Evolutionary conservation across 495 filamentous ascomycete genomes (phyloP), one percentile per base, ranked within the genome.

Genomic region (Glarea lozoyensis): DNA sequence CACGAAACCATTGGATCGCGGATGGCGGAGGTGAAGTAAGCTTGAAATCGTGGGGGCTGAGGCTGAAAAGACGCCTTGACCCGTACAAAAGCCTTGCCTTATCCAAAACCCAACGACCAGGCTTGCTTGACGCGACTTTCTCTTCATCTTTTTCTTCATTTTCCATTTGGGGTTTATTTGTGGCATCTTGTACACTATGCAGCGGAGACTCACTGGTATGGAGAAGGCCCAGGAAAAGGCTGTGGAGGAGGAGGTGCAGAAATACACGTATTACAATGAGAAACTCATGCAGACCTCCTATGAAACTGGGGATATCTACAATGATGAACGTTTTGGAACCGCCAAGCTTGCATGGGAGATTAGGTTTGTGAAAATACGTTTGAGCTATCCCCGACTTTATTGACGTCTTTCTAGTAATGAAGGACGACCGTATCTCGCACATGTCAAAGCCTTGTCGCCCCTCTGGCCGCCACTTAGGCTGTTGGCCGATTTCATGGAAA

Each of bases 401-500:
- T 35, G 17, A 35, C 32, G 6, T 9, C 32, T 6, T 9, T 35
- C 15, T 15, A 10, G 24, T 13, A 56, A 32, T 23, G 17, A 9
- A 35, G 17, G 17, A 16, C 6, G 15, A 9, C 43, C 43, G 1
- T 45, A 45, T 21, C 24, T 39, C n/a, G 22, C 38, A 30, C 34
- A 45, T 27, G 36, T 45, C 43, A 45, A 45, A 31, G 2, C 34
- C 0, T 10, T 45, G 2, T 39, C 34, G 12, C 17, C 16, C 1
- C 19, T 17, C 11, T 45, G 43, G 43, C 43, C 34, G 19, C 55
- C 59, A 20, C 35, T 68, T 2, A 44, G 54, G 21, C 58, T 60
- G 30, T 48, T 68, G 45, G 55, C 56, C 15, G 61, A 65, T 35
- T 68, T 57, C 42, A 68, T 68, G 64, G 54, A 62, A 42, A 54